A percentile compares a stretch with the other conserved stretches of the same genome.
Evolutionary conservation across 129 eudicot species (phyloP).

Genomic region (carrot (Daucus carota)): DNA sequence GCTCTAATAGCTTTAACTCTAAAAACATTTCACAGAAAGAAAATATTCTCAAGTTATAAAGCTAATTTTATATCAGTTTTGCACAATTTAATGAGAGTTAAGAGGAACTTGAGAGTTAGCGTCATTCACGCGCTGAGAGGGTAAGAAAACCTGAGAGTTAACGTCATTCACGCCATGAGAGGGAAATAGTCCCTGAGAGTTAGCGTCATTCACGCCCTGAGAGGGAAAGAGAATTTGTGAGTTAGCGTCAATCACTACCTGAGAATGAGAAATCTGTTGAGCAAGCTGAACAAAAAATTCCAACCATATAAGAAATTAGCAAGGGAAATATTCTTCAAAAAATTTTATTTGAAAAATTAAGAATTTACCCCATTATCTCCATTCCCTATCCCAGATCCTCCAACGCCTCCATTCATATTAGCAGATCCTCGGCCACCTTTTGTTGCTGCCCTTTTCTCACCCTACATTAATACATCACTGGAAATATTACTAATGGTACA

Average conservation of each 20-base stretch:
- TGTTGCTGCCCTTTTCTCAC: slow-evolving; percentile 64
- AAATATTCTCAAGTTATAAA: neutral
- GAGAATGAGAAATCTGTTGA: slow-evolving; percentile 49
- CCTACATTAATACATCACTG: slow-evolving; percentile 25
- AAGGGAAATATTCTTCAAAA: neutral
- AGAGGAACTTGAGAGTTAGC: slow-evolving; percentile 55
- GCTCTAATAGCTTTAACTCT: neutral
- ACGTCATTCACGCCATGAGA: slow-evolving; percentile 51
- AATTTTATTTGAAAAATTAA: neutral
- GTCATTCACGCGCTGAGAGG: slow-evolving; percentile 29
- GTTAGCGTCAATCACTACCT: no score
- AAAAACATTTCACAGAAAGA: neutral
- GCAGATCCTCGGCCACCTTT: slow-evolving; percentile 60
- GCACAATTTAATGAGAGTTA: neutral
- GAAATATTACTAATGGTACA: neutral
- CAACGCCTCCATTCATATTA: no score
- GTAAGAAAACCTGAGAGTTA: slow-evolving; percentile 47
- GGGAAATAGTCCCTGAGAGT: no score
- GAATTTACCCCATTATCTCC: slow-evolving; percentile 1
- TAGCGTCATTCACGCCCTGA: no score
- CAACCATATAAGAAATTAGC: slow-evolving; percentile 9
- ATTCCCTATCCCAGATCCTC: no score
- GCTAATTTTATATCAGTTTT: neutral
- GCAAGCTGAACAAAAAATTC: slow-evolving; percentile 15
- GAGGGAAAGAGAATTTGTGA: no score